Percentiles rank a stretch among this genome's conserved stretches.
Conservation (phyloP, 306 rosid species). For the Fagus sylvatica region DNA sequence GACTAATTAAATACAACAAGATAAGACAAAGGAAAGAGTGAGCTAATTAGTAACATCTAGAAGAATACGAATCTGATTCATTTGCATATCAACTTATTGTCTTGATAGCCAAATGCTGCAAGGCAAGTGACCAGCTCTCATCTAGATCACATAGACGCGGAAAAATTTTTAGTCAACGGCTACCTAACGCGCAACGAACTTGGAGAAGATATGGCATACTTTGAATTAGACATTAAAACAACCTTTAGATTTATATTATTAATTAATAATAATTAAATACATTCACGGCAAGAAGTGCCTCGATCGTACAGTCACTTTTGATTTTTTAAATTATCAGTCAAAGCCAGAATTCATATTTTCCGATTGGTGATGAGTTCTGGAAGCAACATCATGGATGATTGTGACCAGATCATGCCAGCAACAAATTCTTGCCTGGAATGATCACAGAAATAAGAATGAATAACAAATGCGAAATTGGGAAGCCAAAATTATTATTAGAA, state of each 20-base stretch:
- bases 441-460: neutral
- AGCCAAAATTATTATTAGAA: too few relatives aligned
- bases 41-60: neutral
- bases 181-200: neutral
- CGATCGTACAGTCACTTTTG: too few relatives aligned
- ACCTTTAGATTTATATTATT: neutral
- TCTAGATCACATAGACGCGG: too few relatives aligned
- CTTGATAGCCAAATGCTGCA: neutral
- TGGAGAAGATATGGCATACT: neutral
- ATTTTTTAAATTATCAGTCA: too few relatives aligned
- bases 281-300: neutral
- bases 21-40: neutral
- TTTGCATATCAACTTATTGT: neutral
- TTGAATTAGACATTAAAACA: neutral
- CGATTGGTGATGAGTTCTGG: too few relatives aligned
- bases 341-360: too few relatives aligned
- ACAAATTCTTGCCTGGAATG: neutral
- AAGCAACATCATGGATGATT: neutral
- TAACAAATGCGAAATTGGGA: neutral
- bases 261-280: neutral
- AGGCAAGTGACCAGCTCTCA: neutral
- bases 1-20: neutral
- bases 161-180: neutral
- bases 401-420: neutral
- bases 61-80: neutral